These are phyloP conservation scores for Cymbopogon flexuosus DNA, from an alignment of 202 grass and related monocot species.

Conservation along the genomic window DNA sequence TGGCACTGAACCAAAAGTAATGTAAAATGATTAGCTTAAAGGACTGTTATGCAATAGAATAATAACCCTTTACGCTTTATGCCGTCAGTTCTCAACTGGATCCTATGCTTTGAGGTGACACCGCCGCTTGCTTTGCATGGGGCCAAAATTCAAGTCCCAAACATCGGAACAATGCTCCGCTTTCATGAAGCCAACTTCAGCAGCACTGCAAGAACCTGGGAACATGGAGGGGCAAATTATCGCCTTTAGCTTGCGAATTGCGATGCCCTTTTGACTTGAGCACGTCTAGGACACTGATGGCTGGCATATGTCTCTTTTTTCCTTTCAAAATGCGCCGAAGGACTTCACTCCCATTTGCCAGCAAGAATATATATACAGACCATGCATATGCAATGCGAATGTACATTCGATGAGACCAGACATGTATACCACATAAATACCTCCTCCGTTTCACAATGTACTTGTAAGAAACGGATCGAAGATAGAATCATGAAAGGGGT, in stretches of 20 bases:
- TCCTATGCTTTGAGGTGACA: slow-evolving; percentile 29
- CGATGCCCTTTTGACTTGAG: neutral
- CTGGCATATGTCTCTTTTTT: neutral
- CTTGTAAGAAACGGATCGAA: neutral
- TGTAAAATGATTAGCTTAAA: neutral
- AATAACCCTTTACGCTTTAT: neutral
- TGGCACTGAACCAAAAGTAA: neutral
- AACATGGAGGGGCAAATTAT: slow-evolving; percentile 11
- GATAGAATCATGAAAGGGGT: neutral
- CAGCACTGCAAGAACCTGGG: slow-evolving; percentile 16
- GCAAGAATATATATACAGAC: neutral
- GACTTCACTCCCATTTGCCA: neutral
- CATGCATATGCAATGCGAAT: neutral
- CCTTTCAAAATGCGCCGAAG: neutral
- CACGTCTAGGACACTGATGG: neutral
- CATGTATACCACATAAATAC: too few species aligned
- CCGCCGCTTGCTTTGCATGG: slow-evolving; percentile 20
- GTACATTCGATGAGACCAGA: too few species aligned
- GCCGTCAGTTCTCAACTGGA: slow-evolving; percentile 15
- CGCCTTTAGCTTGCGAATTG: neutral
- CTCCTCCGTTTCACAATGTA: too few species aligned
- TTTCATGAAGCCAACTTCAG: slow-evolving; percentile 30
- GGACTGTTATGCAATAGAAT: neutral
- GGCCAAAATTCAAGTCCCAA: slow-evolving; percentile 1
- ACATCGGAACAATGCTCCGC: slow-evolving; percentile 20